phyloP scores from a whole-genome alignment of 2,329 filamentous ascomycete genomes.

The Neoscytalidium dimidiatum region DNA sequence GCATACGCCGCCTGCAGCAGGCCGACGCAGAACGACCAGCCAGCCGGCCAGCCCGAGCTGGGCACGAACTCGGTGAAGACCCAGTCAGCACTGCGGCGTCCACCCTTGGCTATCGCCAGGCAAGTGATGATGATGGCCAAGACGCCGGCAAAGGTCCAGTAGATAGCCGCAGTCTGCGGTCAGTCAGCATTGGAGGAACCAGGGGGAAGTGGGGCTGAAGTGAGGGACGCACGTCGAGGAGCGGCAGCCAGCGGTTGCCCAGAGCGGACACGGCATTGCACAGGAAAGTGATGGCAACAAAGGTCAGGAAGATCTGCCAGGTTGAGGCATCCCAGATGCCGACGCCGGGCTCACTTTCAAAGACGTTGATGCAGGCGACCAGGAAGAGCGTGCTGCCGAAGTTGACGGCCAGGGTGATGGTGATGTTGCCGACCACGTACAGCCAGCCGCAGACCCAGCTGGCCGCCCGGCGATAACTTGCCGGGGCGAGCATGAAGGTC shows the following conservation, averaged over 20 bases:
- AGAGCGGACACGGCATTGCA: conserved; percentile 55
- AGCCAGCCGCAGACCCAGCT: conserved; percentile 76
- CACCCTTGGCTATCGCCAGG: conserved; percentile 68
- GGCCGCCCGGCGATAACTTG: conserved; percentile 61
- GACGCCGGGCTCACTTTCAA: conserved; percentile 48
- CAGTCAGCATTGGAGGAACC: not conserved
- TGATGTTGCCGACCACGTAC: conserved; percentile 78
- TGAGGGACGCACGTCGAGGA: conserved; percentile 63
- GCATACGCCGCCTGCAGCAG: conserved; percentile 72
- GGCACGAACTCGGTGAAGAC: conserved; percentile 71
- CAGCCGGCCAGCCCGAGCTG: conserved; percentile 67
- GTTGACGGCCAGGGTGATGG: conserved; percentile 80
- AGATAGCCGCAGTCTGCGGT: conserved; percentile 66
- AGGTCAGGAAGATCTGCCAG: conserved; percentile 52
- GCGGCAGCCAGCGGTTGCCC: conserved; percentile 55
- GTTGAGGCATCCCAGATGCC: conserved; percentile 46
- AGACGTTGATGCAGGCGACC: conserved; percentile 58
- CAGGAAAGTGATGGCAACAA: conserved; percentile 51
- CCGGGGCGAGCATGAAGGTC: conserved; percentile 71
- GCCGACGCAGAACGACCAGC: conserved; percentile 74
- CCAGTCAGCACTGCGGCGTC: conserved; percentile 62
- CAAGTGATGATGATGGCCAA: conserved; percentile 64
- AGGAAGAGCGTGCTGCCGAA: conserved; percentile 66
- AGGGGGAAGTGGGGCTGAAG: not conserved
- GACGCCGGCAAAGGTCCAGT: conserved; percentile 73